Evolutionary conservation across 805 yeast species (phyloP), one percentile per base, ranked within the genome.

Genomic region (Maudiozyma barnettii): DNA sequence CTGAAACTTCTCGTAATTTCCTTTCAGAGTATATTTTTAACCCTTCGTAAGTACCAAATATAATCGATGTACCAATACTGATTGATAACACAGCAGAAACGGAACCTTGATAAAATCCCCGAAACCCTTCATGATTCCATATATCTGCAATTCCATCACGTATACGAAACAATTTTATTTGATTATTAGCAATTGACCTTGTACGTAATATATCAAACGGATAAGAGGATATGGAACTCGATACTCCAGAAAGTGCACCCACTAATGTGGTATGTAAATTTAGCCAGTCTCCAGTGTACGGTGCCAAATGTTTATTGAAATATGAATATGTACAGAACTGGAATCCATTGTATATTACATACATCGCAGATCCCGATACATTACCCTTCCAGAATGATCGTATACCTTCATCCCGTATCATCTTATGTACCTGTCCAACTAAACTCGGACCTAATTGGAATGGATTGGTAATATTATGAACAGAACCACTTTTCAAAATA

Each of bases 341-440:
- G 0, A 78, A 68, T 0, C 86, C 86, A 12, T 98, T 96, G 57
- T 91, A 93, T 10, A 84, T 54, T 13, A 91, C 69, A 58, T 93
- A 93, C 79, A 93, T 77, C 36, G 80, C 63, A 52, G 88, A 88
- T 0, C 98, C 99, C 0, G 99, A 95, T 0, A 87, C 74, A 60
- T 93, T 93, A 0, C 99, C 99, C 62, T 89, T 90, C 98, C 98
- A 93, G n/a, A 91, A 70, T 0, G 88, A 91, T 3, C 64, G 50
- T 0, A 82, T 39, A 1, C 95, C 95, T 63, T 91, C 98, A 31
- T 77, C 71, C 18, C 63, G 60, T 1, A 74, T 51, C 1, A 88
- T 73, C 9, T 10, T 20, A 18, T 13, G 4, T 16, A 36, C 12
- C 19, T 3, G 20, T n/a, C 21, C 12, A 8, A 18, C 30, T 26